Conservation (phyloP, 768 basidiomycete species). For the Hysterangium stoloniferum region DNA sequence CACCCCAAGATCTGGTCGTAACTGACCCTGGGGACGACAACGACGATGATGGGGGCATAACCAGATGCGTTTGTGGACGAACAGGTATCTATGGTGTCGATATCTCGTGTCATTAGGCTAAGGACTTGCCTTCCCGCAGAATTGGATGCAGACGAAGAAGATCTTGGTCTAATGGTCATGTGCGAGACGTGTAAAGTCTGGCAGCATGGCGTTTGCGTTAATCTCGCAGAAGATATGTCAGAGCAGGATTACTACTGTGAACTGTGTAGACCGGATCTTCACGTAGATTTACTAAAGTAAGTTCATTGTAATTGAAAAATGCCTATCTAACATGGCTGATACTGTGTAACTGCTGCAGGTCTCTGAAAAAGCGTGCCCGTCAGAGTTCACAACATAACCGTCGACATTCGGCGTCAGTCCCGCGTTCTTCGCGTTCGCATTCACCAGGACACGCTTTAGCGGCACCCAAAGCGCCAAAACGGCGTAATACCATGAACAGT, state of each 20-base stretch:
- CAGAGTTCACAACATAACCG: constrained; percentile 51
- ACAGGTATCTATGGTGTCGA: constrained; percentile 43
- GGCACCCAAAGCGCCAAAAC: constrained; percentile 48
- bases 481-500: constrained; percentile 96
- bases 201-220: constrained; percentile 98
- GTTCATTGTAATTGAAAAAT: constrained; percentile 22
- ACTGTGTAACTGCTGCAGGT: constrained; percentile 36
- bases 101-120: constrained; percentile 23
- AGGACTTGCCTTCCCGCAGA: constrained; percentile 20
- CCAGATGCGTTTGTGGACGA: constrained; percentile 83
- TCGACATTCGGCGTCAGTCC: constrained; percentile 25
- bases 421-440: constrained; percentile 68
- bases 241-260: constrained; percentile 91
- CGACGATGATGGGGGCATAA: constrained; percentile 45
- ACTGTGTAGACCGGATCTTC: constrained; percentile 80
- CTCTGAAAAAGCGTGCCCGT: constrained; percentile 52
- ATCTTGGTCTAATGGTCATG: constrained; percentile 95
- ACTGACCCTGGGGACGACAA: constrained; percentile 40
- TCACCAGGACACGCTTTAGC: constrained; percentile 46
- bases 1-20: constrained; percentile 27
- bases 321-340: constrained; percentile 12
- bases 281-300: constrained; percentile 74
- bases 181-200: constrained; percentile 96
- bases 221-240: constrained; percentile 69
- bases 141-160: constrained; percentile 53